phyloP scores from a whole-genome alignment of 1,284 basidiomycete genomes.

The Psilocybe mexicana region DNA sequence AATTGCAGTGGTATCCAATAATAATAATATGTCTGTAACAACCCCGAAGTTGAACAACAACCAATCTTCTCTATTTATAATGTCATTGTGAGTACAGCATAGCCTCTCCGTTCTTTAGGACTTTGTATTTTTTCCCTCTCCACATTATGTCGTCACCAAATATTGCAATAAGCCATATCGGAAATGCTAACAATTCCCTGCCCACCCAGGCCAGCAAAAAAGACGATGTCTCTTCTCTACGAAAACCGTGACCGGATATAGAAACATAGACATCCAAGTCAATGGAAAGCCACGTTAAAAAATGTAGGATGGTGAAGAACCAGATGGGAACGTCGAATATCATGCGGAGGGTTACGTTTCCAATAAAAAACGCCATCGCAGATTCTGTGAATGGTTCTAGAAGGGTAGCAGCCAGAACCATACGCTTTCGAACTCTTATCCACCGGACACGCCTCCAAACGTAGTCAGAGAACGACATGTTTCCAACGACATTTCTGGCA shows the following conservation, averaged over 20 bases:
- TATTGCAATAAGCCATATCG: conserved; percentile 83
- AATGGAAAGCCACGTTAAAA: conserved; percentile 58
- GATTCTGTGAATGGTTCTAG: conserved; percentile 91
- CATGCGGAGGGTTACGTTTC: conserved; percentile 54
- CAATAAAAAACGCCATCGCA: conserved; percentile 68
- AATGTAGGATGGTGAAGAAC: conserved; percentile 59
- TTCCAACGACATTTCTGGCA: conserved; percentile 85
- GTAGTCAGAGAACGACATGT: conserved; percentile 81
- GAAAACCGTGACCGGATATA: conserved; percentile 68
- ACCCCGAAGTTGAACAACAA: neutral
- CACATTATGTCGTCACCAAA: conserved; percentile 80
- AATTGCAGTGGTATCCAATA: neutral
- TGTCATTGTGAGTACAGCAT: conserved; percentile 20
- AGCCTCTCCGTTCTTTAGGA: conserved; percentile 68
- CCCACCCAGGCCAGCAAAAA: conserved; percentile 79
- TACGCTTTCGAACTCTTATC: conserved; percentile 93
- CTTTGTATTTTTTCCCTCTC: conserved; percentile 72
- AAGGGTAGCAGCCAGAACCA: conserved; percentile 83
- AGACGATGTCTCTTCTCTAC: conserved; percentile 44
- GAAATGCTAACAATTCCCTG: conserved; percentile 80
- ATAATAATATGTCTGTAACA: neutral
- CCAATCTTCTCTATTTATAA: neutral
- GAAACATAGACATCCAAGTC: conserved; percentile 78
- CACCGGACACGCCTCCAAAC: conserved; percentile 86
- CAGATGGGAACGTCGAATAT: conserved; percentile 53